These are phyloP conservation scores for Aspergillus nomiae DNA, from an alignment of 2,329 filamentous ascomycete species.

Conservation along the genomic window DNA sequence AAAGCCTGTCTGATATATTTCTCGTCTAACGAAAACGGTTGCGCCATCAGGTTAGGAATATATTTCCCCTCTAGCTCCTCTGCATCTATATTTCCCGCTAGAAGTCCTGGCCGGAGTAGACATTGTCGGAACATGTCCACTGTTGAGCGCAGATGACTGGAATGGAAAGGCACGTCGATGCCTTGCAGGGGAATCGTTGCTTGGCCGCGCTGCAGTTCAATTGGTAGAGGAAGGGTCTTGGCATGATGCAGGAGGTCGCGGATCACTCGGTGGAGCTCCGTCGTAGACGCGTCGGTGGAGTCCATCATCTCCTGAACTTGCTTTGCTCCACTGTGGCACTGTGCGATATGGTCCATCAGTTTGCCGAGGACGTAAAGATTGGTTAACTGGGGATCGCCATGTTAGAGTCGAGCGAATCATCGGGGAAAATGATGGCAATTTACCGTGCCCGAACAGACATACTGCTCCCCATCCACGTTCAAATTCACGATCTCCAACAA, in stretches of 20 bases:
- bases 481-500: conserved; percentile 97
- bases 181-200: conserved; percentile 92
- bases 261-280: conserved; percentile 7
- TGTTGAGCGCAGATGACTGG: conserved; percentile 89
- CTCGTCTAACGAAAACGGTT: conserved; percentile 88
- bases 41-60: conserved; percentile 94
- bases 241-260: conserved; percentile 71
- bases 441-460: conserved; percentile 64
- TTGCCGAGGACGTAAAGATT: conserved; percentile 21
- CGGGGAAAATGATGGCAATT: conserved; percentile 15
- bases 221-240: conserved; percentile 66
- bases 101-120: conserved; percentile 48
- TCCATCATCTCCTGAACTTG: neutral
- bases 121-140: conserved; percentile 98
- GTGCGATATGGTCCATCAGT: conserved; percentile 17
- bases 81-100: conserved; percentile 73
- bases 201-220: conserved; percentile 89
- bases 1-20: conserved; percentile 99
- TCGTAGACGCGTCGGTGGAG: neutral
- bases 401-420: neutral
- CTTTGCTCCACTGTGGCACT: neutral
- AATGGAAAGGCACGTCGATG: conserved; percentile 91
- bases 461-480: conserved; percentile 68
- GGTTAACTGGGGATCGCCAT: conserved; percentile 1
- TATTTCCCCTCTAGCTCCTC: conserved; percentile 94